phyloP scores from a whole-genome alignment of 2,329 filamentous ascomycete genomes.

The Fusarium fujikuroi region DNA sequence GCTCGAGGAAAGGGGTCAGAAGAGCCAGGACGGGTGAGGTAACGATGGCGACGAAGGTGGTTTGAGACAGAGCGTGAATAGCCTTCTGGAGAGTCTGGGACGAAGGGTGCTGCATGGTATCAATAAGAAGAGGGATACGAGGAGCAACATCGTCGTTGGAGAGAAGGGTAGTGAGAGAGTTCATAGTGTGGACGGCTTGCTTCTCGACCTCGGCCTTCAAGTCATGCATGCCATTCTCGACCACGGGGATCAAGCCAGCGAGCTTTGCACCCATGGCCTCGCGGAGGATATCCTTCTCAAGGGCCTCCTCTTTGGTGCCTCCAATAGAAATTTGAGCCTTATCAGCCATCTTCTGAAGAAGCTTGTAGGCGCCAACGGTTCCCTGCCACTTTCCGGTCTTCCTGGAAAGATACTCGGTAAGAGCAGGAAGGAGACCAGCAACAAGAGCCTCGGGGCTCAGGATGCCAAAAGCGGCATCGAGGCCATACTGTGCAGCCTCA shows the following conservation, averaged over 20 bases:
- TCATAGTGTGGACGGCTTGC: slow-evolving; percentile 93
- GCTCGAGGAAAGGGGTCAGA: slow-evolving; percentile 92
- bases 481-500: slow-evolving; percentile 91
- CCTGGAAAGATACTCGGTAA: slow-evolving; percentile 81
- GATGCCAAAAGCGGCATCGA: slow-evolving; percentile 86
- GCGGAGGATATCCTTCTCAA: slow-evolving; percentile 87
- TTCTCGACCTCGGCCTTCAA: slow-evolving; percentile 90
- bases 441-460: slow-evolving; percentile 86
- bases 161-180: slow-evolving; percentile 84
- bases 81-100: slow-evolving; percentile 90
- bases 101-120: slow-evolving; percentile 95
- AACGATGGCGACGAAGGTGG: slow-evolving; percentile 97
- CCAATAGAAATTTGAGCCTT: slow-evolving; percentile 90
- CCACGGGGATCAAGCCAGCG: slow-evolving; percentile 87
- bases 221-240: slow-evolving; percentile 95
- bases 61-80: slow-evolving; percentile 95
- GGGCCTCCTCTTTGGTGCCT: slow-evolving; percentile 81
- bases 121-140: slow-evolving; percentile 89
- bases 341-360: slow-evolving; percentile 93
- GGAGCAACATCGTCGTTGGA: slow-evolving; percentile 97
- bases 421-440: slow-evolving; percentile 79
- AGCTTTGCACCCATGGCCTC: slow-evolving; percentile 91
- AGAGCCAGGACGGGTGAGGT: slow-evolving; percentile 95
- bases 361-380: slow-evolving; percentile 83
- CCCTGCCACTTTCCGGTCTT: slow-evolving; percentile 97